Percentiles rank a stretch among this genome's conserved stretches.
These are phyloP conservation scores for Spencermartinsiella europaea DNA, from an alignment of 805 yeast genomes.

Conservation along the genomic window DNA sequence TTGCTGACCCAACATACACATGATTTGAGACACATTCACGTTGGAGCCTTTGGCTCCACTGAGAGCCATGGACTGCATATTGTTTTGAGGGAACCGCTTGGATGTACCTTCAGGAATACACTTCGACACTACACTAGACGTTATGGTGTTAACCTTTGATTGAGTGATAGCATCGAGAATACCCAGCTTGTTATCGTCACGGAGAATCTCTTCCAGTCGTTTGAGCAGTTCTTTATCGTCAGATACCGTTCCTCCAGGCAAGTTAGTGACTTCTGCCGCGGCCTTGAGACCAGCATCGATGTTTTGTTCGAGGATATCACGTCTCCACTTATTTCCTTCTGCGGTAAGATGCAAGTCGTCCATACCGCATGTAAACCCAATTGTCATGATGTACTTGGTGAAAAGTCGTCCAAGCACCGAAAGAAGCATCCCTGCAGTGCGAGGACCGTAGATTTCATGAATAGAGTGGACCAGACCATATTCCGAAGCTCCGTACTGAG, in stretches of 20 bases:
- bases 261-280: constrained; percentile 89
- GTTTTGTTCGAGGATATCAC: constrained; percentile 70
- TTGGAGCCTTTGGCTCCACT: constrained; percentile 99
- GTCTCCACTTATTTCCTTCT: constrained; percentile 88
- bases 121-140: constrained; percentile 88
- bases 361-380: constrained; percentile 99
- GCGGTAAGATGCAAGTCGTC: constrained; percentile 90
- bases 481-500: constrained; percentile 97
- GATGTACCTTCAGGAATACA: constrained; percentile 96
- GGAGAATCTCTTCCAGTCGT: constrained; percentile 88
- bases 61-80: constrained; percentile 98
- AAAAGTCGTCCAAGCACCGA: constrained; percentile 93
- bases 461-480: constrained; percentile 95
- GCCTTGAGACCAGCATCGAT: constrained; percentile 84
- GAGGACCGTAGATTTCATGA: constrained; percentile 93
- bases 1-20: constrained; percentile 98
- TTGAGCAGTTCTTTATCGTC: constrained; percentile 73
- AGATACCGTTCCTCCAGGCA: constrained; percentile 45
- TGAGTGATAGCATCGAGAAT: constrained; percentile 94
- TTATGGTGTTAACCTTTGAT: constrained; percentile 83
- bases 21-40: constrained; percentile 97
- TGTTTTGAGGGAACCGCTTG: constrained; percentile 90
- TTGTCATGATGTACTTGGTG: constrained; percentile 86
- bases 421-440: constrained; percentile 80
- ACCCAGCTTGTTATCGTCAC: constrained; percentile 90